These are phyloP conservation scores for Kalaharituber pfeilii DNA, from an alignment of 2,329 filamentous ascomycete genomes.

Conservation along the genomic window DNA sequence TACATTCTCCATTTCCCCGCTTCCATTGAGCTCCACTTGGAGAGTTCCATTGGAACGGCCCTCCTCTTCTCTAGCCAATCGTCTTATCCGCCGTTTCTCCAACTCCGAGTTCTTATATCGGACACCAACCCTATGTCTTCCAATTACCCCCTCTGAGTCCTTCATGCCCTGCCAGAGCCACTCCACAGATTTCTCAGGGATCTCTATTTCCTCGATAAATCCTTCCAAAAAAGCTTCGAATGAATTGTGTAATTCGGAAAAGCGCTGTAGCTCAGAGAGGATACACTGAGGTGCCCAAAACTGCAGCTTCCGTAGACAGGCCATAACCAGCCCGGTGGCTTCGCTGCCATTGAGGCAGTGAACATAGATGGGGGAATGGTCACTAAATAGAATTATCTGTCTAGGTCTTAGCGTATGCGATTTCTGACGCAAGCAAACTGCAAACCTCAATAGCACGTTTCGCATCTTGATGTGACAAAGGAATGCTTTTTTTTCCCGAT, in stretches of 20 bases:
- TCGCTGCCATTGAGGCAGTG: conserved; percentile 17
- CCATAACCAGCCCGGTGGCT: conserved; percentile 13
- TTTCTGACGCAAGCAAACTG: not conserved
- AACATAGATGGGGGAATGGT: conserved; percentile 12
- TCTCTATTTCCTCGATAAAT: conserved; percentile 8
- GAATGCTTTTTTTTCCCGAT: conserved; percentile 14
- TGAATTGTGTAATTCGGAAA: conserved; percentile 13
- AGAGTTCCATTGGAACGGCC: not conserved
- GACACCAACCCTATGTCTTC: conserved; percentile 8
- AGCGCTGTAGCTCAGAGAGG: conserved; percentile 12
- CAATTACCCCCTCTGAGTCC: conserved; percentile 9
- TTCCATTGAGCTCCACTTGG: not conserved
- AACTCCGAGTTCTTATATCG: conserved; percentile 6
- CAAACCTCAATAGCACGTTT: conserved; percentile 7
- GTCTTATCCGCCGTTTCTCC: not conserved
- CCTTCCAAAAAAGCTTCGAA: conserved; percentile 14
- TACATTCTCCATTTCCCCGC: not conserved
- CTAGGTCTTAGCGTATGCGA: not conserved
- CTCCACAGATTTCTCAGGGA: conserved; percentile 4
- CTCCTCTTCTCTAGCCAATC: not conserved
- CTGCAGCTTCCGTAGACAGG: conserved; percentile 12
- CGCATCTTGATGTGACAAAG: conserved; percentile 9
- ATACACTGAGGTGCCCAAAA: conserved; percentile 13
- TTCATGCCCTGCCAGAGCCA: conserved; percentile 13
- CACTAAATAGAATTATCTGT: conserved; percentile 9